Conservation (phyloP, 2,329 filamentous ascomycete species). For the Macrophomina pseudophaseolina region DNA sequence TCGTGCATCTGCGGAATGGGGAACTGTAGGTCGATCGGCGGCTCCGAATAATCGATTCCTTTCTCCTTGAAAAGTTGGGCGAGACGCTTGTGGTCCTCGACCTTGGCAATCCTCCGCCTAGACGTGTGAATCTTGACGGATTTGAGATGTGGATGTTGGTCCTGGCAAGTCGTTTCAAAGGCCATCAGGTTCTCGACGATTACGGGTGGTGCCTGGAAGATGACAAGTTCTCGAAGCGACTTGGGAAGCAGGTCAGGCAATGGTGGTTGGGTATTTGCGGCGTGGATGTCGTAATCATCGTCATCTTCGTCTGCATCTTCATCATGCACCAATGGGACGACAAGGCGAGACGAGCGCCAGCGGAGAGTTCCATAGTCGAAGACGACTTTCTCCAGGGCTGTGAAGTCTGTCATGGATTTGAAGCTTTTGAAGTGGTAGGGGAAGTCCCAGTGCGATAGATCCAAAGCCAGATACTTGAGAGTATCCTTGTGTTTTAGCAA, state of each 20-base stretch:
- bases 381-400: slow-evolving; percentile 4
- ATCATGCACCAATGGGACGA: background rate
- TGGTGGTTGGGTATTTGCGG: slow-evolving; percentile 8
- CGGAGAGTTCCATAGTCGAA: slow-evolving; percentile 23
- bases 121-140: slow-evolving; percentile 1
- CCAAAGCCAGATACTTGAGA: slow-evolving; percentile 20
- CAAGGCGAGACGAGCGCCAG: background rate
- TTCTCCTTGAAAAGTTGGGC: background rate
- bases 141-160: background rate
- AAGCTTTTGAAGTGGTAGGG: slow-evolving; percentile 5
- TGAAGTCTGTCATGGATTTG: slow-evolving; percentile 14
- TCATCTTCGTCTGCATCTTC: background rate
- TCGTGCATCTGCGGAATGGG: slow-evolving; percentile 18
- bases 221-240: slow-evolving; percentile 9
- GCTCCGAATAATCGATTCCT: slow-evolving; percentile 13
- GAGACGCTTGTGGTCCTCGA: background rate
- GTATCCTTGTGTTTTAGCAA: slow-evolving; percentile 10
- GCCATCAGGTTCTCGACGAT: slow-evolving; percentile 21
- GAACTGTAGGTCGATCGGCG: background rate
- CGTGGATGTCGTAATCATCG: background rate
- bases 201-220: slow-evolving; percentile 15
- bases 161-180: background rate
- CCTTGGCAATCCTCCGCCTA: background rate
- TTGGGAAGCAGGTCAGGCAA: slow-evolving; percentile 8
- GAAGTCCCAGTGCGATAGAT: slow-evolving; percentile 18